Conservation (phyloP, 129 eudicot species). For the Chrysanthemum lavandulifolium region DNA sequence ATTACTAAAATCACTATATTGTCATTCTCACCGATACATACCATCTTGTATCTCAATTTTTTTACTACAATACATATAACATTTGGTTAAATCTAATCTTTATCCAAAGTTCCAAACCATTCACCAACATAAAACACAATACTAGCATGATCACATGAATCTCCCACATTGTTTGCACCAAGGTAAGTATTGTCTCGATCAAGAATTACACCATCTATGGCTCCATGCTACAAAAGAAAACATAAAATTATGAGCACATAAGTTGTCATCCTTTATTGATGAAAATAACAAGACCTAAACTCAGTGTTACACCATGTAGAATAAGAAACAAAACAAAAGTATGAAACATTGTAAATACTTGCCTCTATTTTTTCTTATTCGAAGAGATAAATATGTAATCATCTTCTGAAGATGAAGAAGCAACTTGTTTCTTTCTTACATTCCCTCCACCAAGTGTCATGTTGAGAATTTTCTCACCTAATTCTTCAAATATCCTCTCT, state of each 20-base stretch:
- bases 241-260: not conserved
- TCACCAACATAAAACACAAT: not conserved
- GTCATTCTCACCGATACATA: not conserved
- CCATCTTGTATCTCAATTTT: constrained; percentile 3
- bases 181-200: not conserved
- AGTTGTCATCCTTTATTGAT: not conserved
- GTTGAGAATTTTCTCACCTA: constrained; percentile 22
- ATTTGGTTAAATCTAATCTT: not conserved
- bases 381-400: constrained; percentile 4
- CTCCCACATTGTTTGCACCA: too few relatives aligned
- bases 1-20: too few relatives aligned
- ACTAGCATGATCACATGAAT: not conserved
- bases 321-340: not conserved
- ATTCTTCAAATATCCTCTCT: constrained; percentile 21
- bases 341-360: not conserved
- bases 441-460: constrained; percentile 14
- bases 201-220: not conserved
- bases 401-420: constrained; percentile 20
- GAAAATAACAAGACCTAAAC: too few relatives aligned
- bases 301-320: not conserved
- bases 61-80: not conserved
- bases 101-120: constrained; percentile 7
- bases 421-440: constrained; percentile 19
- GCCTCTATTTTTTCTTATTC: constrained; percentile 26
- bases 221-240: not conserved